Base-by-base conservation (phyloP, 768 basidiomycete genomes). In the Leccinum longicurvipes region DNA sequence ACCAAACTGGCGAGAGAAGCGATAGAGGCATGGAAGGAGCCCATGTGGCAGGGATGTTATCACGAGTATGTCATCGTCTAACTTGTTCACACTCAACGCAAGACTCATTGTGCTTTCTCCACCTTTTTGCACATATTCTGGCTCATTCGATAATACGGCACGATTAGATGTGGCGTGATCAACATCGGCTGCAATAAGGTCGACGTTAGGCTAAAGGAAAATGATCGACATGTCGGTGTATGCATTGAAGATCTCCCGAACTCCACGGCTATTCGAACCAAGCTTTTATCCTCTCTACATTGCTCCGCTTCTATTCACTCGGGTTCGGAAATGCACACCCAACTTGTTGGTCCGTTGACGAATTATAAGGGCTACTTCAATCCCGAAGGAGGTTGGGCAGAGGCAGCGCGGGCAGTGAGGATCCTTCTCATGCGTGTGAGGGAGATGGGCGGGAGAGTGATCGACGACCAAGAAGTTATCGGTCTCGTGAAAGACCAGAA, bases 371-470 rank as follows among this genome's bases (percentile, higher is more conserved):
- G 87, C 1, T 95, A 89, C 65, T 61, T 88, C 45, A 96, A 93
- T 63, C 74, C 73, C 8, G 85, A 89, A 34, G 83, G 88, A 1
- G 94, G 94, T 14, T 98, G 94, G 94, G 91, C 83, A 3, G 77
- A 87, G 64, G 91, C 94, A 1, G 76, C 79, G 1, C 81, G 86
- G 64, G 91, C 87, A 3, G 64, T 93, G 9, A 63, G 70, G 3
- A 66, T 78, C 10, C 71, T 90, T 55, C 79, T 86, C 50, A 65
- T 72, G 27, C 80, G 76, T 44, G 84, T 96, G 4, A 64, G 67
- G n/a, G 64, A 74, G 11, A 73, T 84, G 42, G 86, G 86, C 0
- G 92, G 85, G 1, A 77, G 72, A 23, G 71, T 96, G 28, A 25
- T 86, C 4, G 59, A 77, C 0, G 85, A 84, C 3, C 85, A 82